Conservation (phyloP, 2,329 filamentous ascomycete species). For the Exophiala sp. region DNA sequence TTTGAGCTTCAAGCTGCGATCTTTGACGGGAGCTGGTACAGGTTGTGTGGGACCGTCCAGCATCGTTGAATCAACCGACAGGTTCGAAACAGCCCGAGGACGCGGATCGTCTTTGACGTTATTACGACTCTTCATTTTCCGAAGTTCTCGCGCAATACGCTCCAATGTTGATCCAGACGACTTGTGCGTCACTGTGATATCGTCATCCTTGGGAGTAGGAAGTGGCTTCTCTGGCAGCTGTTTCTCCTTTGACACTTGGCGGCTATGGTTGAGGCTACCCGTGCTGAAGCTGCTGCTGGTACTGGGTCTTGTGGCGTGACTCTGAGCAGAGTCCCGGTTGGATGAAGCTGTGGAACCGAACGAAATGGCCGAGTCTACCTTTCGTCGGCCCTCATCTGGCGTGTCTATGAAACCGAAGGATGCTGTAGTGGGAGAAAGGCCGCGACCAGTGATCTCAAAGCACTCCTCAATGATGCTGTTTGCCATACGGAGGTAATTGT, state of each 20-base stretch:
- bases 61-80: constrained; percentile 10
- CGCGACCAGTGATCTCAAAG: constrained; percentile 42
- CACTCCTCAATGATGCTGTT: constrained; percentile 59
- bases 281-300: constrained; percentile 30
- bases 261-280: constrained; percentile 23
- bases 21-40: constrained; percentile 24
- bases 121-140: constrained; percentile 51
- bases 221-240: constrained; percentile 38
- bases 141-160: constrained; percentile 54
- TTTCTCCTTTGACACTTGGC: constrained; percentile 26
- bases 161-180: constrained; percentile 46
- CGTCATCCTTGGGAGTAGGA: constrained; percentile 33
- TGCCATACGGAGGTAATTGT: constrained; percentile 54
- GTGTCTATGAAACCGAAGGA: constrained; percentile 29
- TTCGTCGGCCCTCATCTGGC: constrained; percentile 41
- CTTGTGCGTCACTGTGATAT: constrained; percentile 26
- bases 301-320: constrained; percentile 29
- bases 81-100: constrained; percentile 15
- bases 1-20: constrained; percentile 28
- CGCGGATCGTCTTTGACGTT: constrained; percentile 41
- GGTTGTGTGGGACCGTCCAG: constrained; percentile 14
- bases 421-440: constrained; percentile 31
- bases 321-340: constrained; percentile 35
- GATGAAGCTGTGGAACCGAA: constrained; percentile 43
- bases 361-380: constrained; percentile 60